A percentile compares a stretch with the other conserved stretches of the same genome.
Evolutionary conservation across 768 basidiomycete species (phyloP).

Genomic region (Boletus rubroflammeus): DNA sequence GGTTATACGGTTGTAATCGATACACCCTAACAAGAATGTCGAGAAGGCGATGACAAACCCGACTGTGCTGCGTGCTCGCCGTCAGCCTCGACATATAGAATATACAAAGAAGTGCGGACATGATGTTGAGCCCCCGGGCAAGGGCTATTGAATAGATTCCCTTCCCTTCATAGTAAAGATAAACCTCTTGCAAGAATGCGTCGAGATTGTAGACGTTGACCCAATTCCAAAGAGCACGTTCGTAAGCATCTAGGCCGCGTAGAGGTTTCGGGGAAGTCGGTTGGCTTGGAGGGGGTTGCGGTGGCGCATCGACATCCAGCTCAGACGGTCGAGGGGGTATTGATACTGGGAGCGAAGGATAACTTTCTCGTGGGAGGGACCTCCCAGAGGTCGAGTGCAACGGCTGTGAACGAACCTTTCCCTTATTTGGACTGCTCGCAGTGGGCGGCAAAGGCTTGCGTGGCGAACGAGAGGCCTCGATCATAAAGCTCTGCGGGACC

Average conservation of each 20-base stretch:
- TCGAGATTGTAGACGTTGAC: conserved; percentile 98
- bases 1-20: conserved; percentile 84
- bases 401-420: conserved; percentile 45
- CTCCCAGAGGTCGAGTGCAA: conserved; percentile 48
- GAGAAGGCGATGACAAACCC: conserved; percentile 99
- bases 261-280: conserved; percentile 40
- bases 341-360: conserved; percentile 40
- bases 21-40: conserved; percentile 90
- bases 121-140: conserved; percentile 84
- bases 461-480: conserved; percentile 56
- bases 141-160: conserved; percentile 95
- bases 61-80: conserved; percentile 65
- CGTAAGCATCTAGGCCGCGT: conserved; percentile 77
- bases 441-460: conserved; percentile 35
- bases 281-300: conserved; percentile 19
- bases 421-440: conserved; percentile 29
- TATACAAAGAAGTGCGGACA: conserved; percentile 57
- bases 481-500: conserved; percentile 82
- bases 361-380: conserved; percentile 36
- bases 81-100: conserved; percentile 22
- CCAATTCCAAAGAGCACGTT: conserved; percentile 97
- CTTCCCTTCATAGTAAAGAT: conserved; percentile 94
- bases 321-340: conserved; percentile 67
- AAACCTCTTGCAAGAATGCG: conserved; percentile 91
- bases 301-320: conserved; percentile 40